Base-by-base conservation (phyloP, 225 moss, liverwort and hornwort species). In the Takakia lepidozioides region DNA sequence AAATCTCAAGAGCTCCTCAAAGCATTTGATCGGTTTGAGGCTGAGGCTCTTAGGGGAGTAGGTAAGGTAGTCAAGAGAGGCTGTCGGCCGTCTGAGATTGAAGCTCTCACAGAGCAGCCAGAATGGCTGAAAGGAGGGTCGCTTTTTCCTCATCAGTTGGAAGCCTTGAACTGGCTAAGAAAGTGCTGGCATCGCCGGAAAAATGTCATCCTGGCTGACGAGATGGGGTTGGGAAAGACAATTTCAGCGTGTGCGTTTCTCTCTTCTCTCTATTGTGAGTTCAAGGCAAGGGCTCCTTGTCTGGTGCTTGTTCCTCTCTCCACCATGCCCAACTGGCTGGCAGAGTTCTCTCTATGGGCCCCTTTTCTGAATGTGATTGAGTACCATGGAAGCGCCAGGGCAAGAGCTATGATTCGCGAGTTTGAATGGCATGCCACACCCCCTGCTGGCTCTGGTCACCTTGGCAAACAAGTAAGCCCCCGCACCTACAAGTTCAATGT, bases 101-200 rank as follows among this genome's bases (percentile, higher is more conserved):
- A 76, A 60, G 57, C 80, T 27, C 63, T 90, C 28, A 57, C 42
- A 36, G 80, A 84, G 49, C 90, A 91, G 62, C 87, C 90, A 14
- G 64, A 64, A 32, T 90, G 77, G 61, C 65, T 90, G 62, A 69
- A 65, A 61, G 82, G 63, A 39, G 80, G 84, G 32, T 52, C 72
- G 19, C 62, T 98, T 52, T 87, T 78, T 58, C 78, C 85, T 17
- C 87, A 98, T 46, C 87, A 98, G 65, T 40, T 90, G 66, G 90
- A 83, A 61, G 95, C 87, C 3, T 60, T 90, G 7, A 85, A 91
- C 43, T 98, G 95, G 95, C 65, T 98, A 59, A 73, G 80, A 15
- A 70, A 57, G 63, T 82, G 74, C 57, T 91, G 95, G 95, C 57
- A 69, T 69, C 55, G 58, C 21, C 80, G 72, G 25, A 71, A 65